These are phyloP conservation scores for Claviceps sp. DNA, from an alignment of 2,329 filamentous ascomycete species.

Conservation along the genomic window DNA sequence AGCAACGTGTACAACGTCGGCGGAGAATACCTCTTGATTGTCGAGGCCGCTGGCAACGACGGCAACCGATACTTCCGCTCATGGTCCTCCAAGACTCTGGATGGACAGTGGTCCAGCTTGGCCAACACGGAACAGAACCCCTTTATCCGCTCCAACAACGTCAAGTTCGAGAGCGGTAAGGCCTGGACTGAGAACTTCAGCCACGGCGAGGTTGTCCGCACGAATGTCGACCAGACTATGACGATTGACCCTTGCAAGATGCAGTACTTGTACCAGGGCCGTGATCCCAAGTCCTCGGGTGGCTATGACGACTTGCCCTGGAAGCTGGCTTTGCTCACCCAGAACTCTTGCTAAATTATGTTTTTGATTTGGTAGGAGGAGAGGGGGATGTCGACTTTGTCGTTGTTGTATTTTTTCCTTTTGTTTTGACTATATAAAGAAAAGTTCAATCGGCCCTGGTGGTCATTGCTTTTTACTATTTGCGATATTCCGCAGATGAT, in stretches of 20 bases:
- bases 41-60: slow-evolving; percentile 42
- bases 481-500: not conserved
- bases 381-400: not conserved
- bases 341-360: not conserved
- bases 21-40: slow-evolving; percentile 53
- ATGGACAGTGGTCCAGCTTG: slow-evolving; percentile 44
- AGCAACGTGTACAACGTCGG: slow-evolving; percentile 51
- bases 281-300: slow-evolving; percentile 22
- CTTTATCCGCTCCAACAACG: slow-evolving; percentile 54
- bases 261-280: slow-evolving; percentile 51
- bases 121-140: slow-evolving; percentile 41
- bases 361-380: no score
- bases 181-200: slow-evolving; percentile 54
- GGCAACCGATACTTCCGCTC: slow-evolving; percentile 51
- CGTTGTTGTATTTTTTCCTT: not conserved
- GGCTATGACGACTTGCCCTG: slow-evolving; percentile 25
- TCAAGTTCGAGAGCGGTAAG: slow-evolving; percentile 27
- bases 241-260: slow-evolving; percentile 51
- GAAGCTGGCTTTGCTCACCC: slow-evolving; percentile 1
- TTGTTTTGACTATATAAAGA: no score
- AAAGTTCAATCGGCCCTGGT: no score
- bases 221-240: slow-evolving; percentile 46
- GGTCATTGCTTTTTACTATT: no score
- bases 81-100: slow-evolving; percentile 45
- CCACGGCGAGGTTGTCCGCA: slow-evolving; percentile 48